Evolutionary conservation across 2,329 filamentous ascomycete genomes (phyloP), one percentile per base, ranked within the genome.

Genomic region (Aspergillus sp.): DNA sequence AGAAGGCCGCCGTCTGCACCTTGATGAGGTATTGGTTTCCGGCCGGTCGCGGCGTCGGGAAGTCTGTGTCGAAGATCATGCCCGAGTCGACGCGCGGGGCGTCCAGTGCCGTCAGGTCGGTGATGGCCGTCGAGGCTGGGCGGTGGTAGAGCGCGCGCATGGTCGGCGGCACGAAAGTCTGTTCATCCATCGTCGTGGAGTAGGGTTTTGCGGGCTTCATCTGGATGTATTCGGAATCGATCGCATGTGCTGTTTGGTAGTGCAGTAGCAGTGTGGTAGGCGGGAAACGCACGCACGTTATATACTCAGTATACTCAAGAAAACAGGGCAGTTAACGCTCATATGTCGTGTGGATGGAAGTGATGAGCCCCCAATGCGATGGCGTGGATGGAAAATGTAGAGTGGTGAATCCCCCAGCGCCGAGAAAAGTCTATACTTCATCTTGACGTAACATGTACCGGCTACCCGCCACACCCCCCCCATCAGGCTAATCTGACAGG

Each of bases 121-220:
- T 55, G 38, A 53, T 43, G 7, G 52, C 53, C 14, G 52, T 56
- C n/a, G 64, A 59, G 2, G 54, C 47, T n/a, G 64, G 60, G 22
- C 65, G 58, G 49, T 69, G 70, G 53, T 71, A 71, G 17, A 75
- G 60, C 7, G 72, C 72, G 47, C 70, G 64, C 71, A 74, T 75
- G 1, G 62, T 65, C 6, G 59, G 45, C 1, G 71, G 69, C 20
- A 73, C 55, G 54, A 67, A 66, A 10, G 65, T 68, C 52, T 72
- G 63, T 47, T 71, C 66, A 35, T 71, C 63, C 58, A 68, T 68
- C 16, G 58, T 69, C 33, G 65, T 59, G 17, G 65, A 65, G 19
- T 50, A 51, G 16, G 50, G 60, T 26, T 66, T 66, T 20, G 53
- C 48, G 9, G 59, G 55, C 47, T 60, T 59, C 53, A 59, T 60